Percentiles rank a stretch among this genome's conserved stretches.
phyloP scores from a whole-genome alignment of 1,284 basidiomycete species.

The Boletus mariae region DNA sequence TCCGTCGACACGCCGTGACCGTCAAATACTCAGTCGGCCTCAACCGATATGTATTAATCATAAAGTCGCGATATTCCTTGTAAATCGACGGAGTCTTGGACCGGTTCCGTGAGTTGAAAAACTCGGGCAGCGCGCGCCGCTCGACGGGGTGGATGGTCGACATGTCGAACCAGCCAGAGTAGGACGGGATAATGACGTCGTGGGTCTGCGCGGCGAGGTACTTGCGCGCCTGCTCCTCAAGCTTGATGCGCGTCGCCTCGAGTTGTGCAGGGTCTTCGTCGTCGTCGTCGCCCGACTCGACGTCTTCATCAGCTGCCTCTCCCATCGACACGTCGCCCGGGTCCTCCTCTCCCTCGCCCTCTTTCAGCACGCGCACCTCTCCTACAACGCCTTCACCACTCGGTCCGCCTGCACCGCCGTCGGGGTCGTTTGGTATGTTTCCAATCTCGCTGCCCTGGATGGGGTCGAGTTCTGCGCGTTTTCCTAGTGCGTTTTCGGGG shows the following conservation, averaged over 20 bases:
- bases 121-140: constrained; percentile 91
- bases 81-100: constrained; percentile 97
- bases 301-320: constrained; percentile 65
- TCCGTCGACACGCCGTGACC: constrained; percentile 93
- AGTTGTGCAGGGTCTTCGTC: constrained; percentile 79
- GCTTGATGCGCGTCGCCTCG: constrained; percentile 70
- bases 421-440: constrained; percentile 57
- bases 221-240: constrained; percentile 85
- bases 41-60: constrained; percentile 97
- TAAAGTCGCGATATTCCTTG: constrained; percentile 99
- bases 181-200: constrained; percentile 95
- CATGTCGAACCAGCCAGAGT: constrained; percentile 98
- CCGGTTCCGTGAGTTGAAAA: constrained; percentile 95
- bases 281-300: constrained; percentile 53
- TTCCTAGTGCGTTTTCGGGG: constrained; percentile 69
- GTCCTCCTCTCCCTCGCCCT: constrained; percentile 62
- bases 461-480: constrained; percentile 74
- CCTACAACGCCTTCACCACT: constrained; percentile 41
- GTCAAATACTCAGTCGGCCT: constrained; percentile 96
- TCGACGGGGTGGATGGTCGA: constrained; percentile 91
- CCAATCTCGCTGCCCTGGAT: constrained; percentile 66
- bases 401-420: constrained; percentile 36
- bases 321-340: constrained; percentile 70
- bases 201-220: constrained; percentile 98
- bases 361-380: constrained; percentile 50